Evolutionary conservation across 345 rosid genomes (phyloP), one percentile per base, ranked within the genome.

Genomic region (Lepidium aucheri): DNA sequence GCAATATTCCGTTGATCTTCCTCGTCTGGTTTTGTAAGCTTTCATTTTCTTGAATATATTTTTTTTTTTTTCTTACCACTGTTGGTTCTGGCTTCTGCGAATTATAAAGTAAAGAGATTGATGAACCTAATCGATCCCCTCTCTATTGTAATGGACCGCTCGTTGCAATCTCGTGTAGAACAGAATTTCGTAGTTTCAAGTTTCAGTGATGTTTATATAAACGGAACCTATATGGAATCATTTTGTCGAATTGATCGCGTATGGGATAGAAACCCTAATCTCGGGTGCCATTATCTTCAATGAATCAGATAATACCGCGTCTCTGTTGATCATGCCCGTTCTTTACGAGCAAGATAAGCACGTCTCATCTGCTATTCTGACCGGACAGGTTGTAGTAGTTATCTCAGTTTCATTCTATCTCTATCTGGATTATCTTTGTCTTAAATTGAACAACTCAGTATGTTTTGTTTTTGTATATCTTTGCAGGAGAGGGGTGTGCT

Each of bases 401-500:
- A 24, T 24, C 60, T 0, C 51, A 52, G 32, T 67, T 50, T 63
- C 47, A 32, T 0, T 18, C 41, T 41, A 0, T 39, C 43, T 42
- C 53, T 15, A 24, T 47, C 50, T 65, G 16, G 5, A 9, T 50
- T 22, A 15, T 41, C 36, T 24, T 33, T 2, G 3, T 49, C 57
- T 40, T 22, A 49, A 65, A 65, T 22, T 1, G 52, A 40, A 12
- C 33, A 57, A 28, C 35, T n/a, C 44, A 0, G 8, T 30, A 3
- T 38, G 26, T 4, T 36, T 5, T 36, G 35, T 8, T 60, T 8
- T 12, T 6, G 51, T 39, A 13, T 51, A 15, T 55, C 5, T 32
- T 38, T 47, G 26, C 67, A 80, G 86, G 95, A 88, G 60, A 80
- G 95, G 24, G 91, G 89, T 53, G 91, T 83, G 12, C 87, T 88